These are phyloP conservation scores for Amylocarpus encephaloides DNA, from an alignment of 2,329 filamentous ascomycete genomes.

Conservation along the genomic window DNA sequence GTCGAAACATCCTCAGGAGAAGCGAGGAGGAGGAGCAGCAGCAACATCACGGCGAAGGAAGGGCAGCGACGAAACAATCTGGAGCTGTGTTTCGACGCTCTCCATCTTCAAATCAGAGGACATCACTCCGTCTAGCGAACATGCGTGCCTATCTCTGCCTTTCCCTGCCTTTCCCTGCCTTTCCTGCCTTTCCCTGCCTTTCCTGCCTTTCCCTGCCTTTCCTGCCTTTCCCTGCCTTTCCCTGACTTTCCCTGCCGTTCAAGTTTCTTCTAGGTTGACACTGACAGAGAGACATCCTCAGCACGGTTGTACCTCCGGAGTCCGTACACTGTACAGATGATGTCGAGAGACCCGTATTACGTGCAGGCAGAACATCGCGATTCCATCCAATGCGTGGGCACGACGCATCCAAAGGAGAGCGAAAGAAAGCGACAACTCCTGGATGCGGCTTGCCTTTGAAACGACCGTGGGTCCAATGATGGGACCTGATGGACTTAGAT, in stretches of 20 bases:
- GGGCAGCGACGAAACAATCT: too few relatives aligned
- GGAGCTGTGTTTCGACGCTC: too few relatives aligned
- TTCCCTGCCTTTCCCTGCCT: too few relatives aligned
- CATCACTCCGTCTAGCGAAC: too few relatives aligned
- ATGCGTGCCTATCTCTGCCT: too few relatives aligned
- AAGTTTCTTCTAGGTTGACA: background rate
- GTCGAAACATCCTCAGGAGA: too few relatives aligned
- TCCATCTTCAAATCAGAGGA: too few relatives aligned
- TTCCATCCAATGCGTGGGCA: background rate
- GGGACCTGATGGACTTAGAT: background rate
- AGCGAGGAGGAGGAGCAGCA: too few relatives aligned
- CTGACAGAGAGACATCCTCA: background rate
- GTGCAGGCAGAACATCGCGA: background rate
- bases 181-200: too few relatives aligned
- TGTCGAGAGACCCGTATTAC: background rate
- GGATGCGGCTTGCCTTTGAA: background rate
- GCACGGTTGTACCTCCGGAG: background rate
- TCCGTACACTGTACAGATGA: background rate
- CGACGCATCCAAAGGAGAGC: background rate
- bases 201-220: too few relatives aligned
- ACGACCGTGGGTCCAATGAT: background rate
- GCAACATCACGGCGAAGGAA: too few relatives aligned
- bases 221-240: too few relatives aligned
- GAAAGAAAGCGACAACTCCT: background rate
- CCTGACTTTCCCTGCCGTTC: background rate